These are phyloP conservation scores for Diaporthe australafricana DNA, from an alignment of 2,329 filamentous ascomycete genomes.

Conservation along the genomic window DNA sequence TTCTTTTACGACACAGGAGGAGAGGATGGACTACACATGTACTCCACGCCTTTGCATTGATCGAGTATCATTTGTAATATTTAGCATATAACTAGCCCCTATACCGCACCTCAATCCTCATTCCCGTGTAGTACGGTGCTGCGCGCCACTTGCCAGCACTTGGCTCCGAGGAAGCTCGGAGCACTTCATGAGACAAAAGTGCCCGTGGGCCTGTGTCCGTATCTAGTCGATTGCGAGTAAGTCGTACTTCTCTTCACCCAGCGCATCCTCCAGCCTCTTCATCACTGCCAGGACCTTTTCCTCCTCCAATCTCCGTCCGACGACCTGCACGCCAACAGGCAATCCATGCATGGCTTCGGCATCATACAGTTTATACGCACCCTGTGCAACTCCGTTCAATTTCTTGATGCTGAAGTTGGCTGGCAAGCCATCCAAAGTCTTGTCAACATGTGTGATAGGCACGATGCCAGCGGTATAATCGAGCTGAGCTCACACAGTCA, in stretches of 20 bases:
- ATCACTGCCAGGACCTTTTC: slow-evolving; percentile 89
- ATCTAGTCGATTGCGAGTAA: slow-evolving; percentile 60
- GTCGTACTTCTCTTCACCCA: slow-evolving; percentile 69
- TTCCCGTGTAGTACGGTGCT: too few relatives aligned
- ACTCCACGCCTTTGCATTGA: not conserved
- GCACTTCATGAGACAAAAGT: not conserved
- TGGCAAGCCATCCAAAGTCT: slow-evolving; percentile 73
- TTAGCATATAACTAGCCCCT: too few relatives aligned
- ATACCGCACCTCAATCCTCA: too few relatives aligned
- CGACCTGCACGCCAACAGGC: slow-evolving; percentile 86
- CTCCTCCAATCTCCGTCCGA: slow-evolving; percentile 83
- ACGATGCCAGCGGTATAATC: slow-evolving; percentile 88
- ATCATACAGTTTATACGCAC: slow-evolving; percentile 90
- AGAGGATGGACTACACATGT: not conserved
- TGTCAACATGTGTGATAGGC: slow-evolving; percentile 87
- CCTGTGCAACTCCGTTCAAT: slow-evolving; percentile 82
- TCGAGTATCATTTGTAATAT: slow-evolving; percentile 34
- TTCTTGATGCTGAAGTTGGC: slow-evolving; percentile 68
- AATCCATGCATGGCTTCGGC: slow-evolving; percentile 85
- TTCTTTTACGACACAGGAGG: too few relatives aligned
- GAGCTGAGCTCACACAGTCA: slow-evolving; percentile 61
- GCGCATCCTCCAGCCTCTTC: slow-evolving; percentile 80
- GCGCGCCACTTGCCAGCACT: too few relatives aligned
- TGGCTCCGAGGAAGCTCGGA: too few relatives aligned
- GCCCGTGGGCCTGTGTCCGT: not conserved